Base-by-base conservation (phyloP, 495 filamentous ascomycete species). In the Penicillium desertorum region DNA sequence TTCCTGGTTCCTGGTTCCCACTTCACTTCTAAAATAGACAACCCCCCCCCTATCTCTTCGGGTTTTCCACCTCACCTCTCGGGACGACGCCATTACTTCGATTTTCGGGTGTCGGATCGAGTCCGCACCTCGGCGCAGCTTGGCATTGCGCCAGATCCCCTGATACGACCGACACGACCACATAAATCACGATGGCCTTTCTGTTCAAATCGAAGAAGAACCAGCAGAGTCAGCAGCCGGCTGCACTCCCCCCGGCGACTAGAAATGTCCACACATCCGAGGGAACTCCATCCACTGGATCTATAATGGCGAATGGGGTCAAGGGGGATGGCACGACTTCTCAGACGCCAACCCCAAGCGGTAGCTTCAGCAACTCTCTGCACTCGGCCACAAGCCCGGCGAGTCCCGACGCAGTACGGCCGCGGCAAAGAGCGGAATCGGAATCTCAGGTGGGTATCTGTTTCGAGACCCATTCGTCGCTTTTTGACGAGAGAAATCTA, bases 301-400 rank as follows among this genome's bases (percentile, higher is more conserved):
- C 68, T 20, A 53, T 68, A n/a, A 17, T 59, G 43, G 51, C 64
- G 19, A 80, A 78, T 64, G 76, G 73, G n/a, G 59, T 61, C 51
- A 78, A 72, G 51, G 68, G 71, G 44, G 78, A 74, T 42, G 76
- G 69, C 27, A 67, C 65, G 20, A 58, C 54, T 51, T 72, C 71
- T 6, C 77, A 81, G 52, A 83, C 81, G 16, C 80, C 83, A 25
- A 86, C 85, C 2, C 86, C 86, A 14, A 81, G 79, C 51, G 81
- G 78, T 60, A 88, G 84, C 52, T 82, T 83, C 53, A 88, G 86
- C 67, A 85, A 83, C 64, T 87, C 86, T 3, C 59, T 87, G 34
- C 84, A 80, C 58, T 83, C 81, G 4, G 71, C 86, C 8, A 72
- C 71, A 16, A 79, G 75, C 52, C 63, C 70, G 20, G 74, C 57